These are phyloP conservation scores for Coemansia sp. DNA, from an alignment of 192 early-diverging fungal species.

Conservation along the genomic window DNA sequence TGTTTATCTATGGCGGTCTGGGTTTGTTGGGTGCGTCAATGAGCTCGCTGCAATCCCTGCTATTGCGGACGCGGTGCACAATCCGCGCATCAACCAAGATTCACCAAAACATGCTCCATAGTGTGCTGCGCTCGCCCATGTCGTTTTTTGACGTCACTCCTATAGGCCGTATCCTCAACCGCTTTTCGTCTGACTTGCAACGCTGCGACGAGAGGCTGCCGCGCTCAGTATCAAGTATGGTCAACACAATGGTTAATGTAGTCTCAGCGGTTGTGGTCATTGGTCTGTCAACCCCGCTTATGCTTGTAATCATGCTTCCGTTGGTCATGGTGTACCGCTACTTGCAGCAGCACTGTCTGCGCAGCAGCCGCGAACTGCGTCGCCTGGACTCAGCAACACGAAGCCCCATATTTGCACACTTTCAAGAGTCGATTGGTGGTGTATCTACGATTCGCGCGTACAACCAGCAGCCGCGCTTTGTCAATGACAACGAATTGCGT, in stretches of 20 bases:
- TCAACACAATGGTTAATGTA: constrained; percentile 59
- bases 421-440: constrained; percentile 79
- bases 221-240: constrained; percentile 64
- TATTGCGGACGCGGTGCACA: constrained; percentile 83
- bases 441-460: constrained; percentile 88
- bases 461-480: constrained; percentile 75
- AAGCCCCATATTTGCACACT: constrained; percentile 80
- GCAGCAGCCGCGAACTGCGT: constrained; percentile 81
- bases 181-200: constrained; percentile 70
- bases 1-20: constrained; percentile 78
- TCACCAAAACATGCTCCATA: constrained; percentile 66
- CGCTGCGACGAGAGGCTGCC: constrained; percentile 62
- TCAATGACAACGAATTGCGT: constrained; percentile 61
- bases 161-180: constrained; percentile 74
- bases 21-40: constrained; percentile 71
- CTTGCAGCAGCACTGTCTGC: constrained; percentile 72
- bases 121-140: constrained; percentile 72
- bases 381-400: constrained; percentile 81
- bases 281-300: constrained; percentile 61
- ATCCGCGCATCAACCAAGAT: constrained; percentile 62
- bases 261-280: constrained; percentile 62
- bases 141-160: constrained; percentile 80
- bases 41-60: constrained; percentile 73
- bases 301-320: constrained; percentile 73
- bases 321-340: constrained; percentile 75